Conservation (phyloP, 495 filamentous ascomycete species). For the Aspergillus funiculosus region DNA sequence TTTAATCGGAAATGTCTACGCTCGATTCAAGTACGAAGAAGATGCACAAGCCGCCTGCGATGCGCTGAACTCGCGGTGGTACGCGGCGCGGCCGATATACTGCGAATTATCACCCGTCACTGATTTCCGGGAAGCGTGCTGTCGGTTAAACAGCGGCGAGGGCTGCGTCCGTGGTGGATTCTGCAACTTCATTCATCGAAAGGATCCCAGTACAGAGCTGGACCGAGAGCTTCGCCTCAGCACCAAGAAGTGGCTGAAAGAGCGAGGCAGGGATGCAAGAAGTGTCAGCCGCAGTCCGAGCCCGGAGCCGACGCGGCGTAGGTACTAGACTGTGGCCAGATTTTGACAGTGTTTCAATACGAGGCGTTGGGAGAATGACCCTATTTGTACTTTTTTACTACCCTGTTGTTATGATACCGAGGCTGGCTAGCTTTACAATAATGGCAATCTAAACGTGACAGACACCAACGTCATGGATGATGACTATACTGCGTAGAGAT, state of each 20-base stretch:
- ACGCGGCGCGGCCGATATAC: conserved; percentile 94
- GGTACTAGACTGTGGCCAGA: conserved; percentile 43
- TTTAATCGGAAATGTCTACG: conserved; percentile 98
- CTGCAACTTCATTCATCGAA: conserved; percentile 98
- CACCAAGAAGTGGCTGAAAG: conserved; percentile 95
- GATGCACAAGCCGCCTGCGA: conserved; percentile 90
- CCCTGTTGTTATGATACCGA: conserved; percentile 21
- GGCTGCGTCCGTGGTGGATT: conserved; percentile 95
- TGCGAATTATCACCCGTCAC: conserved; percentile 96
- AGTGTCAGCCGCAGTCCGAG: conserved; percentile 70
- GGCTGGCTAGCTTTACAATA: conserved; percentile 13
- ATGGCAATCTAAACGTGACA: too few relatives aligned
- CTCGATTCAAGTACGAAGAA: conserved; percentile 99
- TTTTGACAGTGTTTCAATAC: conserved; percentile 14
- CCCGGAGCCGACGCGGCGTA: conserved; percentile 67
- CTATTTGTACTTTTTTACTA: conserved; percentile 15
- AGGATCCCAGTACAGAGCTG: conserved; percentile 82
- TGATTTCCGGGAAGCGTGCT: conserved; percentile 97
- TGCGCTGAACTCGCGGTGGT: conserved; percentile 90
- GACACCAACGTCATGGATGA: too few relatives aligned
- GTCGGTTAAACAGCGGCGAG: conserved; percentile 87
- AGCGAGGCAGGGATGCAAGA: conserved; percentile 75
- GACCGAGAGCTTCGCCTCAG: conserved; percentile 79
- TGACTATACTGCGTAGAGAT: too few relatives aligned
- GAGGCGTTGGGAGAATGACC: conserved; percentile 28